These are phyloP conservation scores for Dioscorea cayenensis DNA, from an alignment of 116 monocot genomes.

Conservation along the genomic window DNA sequence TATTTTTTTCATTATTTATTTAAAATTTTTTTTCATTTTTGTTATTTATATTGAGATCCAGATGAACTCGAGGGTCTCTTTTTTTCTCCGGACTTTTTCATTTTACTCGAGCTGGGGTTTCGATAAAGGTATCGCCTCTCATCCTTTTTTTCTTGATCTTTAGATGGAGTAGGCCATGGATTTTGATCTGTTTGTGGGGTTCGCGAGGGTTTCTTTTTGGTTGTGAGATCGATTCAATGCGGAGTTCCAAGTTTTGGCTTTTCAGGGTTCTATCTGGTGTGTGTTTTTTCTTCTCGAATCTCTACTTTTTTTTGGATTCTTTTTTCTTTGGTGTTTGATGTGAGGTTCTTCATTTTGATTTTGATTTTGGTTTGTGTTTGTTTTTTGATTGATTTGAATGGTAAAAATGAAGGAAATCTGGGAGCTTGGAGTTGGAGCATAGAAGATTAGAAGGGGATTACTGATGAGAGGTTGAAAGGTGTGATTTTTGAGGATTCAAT, in stretches of 20 bases:
- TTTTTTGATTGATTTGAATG: too few relatives aligned
- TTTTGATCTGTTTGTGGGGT: neutral
- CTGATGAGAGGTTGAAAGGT: neutral
- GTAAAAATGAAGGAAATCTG: too few relatives aligned
- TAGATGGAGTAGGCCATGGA: neutral
- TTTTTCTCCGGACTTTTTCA: neutral
- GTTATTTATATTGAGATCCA: neutral
- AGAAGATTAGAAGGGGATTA: neutral
- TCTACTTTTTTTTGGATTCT: too few relatives aligned
- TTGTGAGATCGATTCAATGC: neutral
- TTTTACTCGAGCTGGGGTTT: neutral
- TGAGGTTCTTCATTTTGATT: too few relatives aligned
- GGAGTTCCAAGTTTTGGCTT: neutral
- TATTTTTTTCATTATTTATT: neutral
- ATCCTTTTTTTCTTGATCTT: neutral
- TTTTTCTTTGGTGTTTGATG: too few relatives aligned
- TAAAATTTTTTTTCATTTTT: neutral
- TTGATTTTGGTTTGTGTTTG: too few relatives aligned
- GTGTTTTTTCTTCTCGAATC: too few relatives aligned
- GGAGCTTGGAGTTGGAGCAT: neutral
- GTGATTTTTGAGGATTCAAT: constrained; percentile 4
- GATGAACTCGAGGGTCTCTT: neutral
- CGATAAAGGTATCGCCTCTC: neutral
- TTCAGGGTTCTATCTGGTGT: too few relatives aligned
- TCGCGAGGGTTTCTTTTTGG: neutral